Percentiles rank a stretch among this genome's conserved stretches.
Evolutionary conservation across 768 basidiomycete genomes (phyloP).

Genomic region (Termitomyces sp.): DNA sequence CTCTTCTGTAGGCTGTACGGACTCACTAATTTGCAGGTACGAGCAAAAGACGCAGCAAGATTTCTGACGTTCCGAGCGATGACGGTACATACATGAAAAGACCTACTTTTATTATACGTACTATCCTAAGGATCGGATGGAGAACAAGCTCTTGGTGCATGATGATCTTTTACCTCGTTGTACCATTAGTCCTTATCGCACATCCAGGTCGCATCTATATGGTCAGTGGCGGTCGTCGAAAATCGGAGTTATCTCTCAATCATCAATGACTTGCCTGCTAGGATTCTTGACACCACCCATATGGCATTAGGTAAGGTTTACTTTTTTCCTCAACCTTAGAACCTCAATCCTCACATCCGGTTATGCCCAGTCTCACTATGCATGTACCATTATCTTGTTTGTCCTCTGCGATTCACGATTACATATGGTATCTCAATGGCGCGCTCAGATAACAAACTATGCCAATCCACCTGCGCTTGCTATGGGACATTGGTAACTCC

Average conservation of each 20-base stretch:
- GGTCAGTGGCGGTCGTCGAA: slow-evolving; percentile 14
- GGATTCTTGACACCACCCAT: slow-evolving; percentile 29
- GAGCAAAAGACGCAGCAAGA: background rate
- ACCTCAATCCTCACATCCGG: background rate
- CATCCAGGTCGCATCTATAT: slow-evolving; percentile 24
- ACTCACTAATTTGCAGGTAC: slow-evolving; percentile 31
- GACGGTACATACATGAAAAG: slow-evolving; percentile 10
- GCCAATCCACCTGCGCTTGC: slow-evolving; percentile 28
- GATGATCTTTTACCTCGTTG: background rate
- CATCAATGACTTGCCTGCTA: background rate
- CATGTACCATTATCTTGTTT: slow-evolving; percentile 36
- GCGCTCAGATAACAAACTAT: slow-evolving; percentile 31
- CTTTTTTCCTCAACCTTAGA: background rate
- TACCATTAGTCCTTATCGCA: background rate
- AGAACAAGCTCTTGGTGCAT: slow-evolving; percentile 24
- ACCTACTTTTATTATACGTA: slow-evolving; percentile 31
- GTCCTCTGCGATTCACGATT: background rate
- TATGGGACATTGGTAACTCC: slow-evolving; percentile 31
- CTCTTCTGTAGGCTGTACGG: slow-evolving; percentile 26
- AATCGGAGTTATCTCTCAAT: background rate
- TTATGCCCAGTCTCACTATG: slow-evolving; percentile 22
- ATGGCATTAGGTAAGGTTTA: slow-evolving; percentile 22
- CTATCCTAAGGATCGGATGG: slow-evolving; percentile 26
- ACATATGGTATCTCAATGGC: background rate
- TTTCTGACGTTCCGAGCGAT: background rate